A percentile compares a stretch with the other conserved stretches of the same genome.
These are phyloP conservation scores for Didymella segeticola DNA, from an alignment of 2,329 filamentous ascomycete genomes.

Conservation along the genomic window DNA sequence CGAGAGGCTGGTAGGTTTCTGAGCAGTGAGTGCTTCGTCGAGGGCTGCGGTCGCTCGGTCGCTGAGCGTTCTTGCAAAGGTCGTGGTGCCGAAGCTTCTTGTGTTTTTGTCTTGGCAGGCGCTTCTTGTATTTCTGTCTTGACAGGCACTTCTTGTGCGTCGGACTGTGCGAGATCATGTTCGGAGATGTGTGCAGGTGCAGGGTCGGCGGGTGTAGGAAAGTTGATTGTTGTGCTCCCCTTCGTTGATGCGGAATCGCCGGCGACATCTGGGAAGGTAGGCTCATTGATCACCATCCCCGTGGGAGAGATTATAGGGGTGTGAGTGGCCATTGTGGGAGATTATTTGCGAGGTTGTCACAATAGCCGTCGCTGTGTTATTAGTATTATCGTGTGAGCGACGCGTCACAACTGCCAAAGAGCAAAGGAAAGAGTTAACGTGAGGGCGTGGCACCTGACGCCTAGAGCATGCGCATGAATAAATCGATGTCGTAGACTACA, in stretches of 20 bases:
- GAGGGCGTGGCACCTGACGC: slow-evolving; percentile 3
- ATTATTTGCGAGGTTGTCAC: neutral
- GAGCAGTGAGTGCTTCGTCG: slow-evolving; percentile 29
- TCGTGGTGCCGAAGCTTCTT: slow-evolving; percentile 17
- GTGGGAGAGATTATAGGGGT: slow-evolving; percentile 4
- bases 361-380: neutral
- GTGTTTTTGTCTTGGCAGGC: neutral
- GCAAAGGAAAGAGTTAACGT: neutral
- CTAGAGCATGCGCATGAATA: slow-evolving; percentile 4
- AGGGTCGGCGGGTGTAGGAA: slow-evolving; percentile 5
- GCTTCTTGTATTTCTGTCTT: slow-evolving; percentile 1
- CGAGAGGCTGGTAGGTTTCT: slow-evolving; percentile 23
- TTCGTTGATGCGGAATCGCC: neutral
- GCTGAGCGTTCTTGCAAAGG: slow-evolving; percentile 36
- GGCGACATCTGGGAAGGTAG: slow-evolving; percentile 12
- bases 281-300: slow-evolving; percentile 16
- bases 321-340: slow-evolving; percentile 2
- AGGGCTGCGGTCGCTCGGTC: slow-evolving; percentile 41
- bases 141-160: neutral
- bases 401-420: neutral
- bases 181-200: slow-evolving; percentile 11
- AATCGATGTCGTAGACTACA: slow-evolving; percentile 3
- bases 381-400: neutral
- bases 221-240: slow-evolving; percentile 5
- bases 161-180: neutral